phyloP scores from a whole-genome alignment of 2,329 filamentous ascomycete species.

The Mycosphaerelloides madeirae region DNA sequence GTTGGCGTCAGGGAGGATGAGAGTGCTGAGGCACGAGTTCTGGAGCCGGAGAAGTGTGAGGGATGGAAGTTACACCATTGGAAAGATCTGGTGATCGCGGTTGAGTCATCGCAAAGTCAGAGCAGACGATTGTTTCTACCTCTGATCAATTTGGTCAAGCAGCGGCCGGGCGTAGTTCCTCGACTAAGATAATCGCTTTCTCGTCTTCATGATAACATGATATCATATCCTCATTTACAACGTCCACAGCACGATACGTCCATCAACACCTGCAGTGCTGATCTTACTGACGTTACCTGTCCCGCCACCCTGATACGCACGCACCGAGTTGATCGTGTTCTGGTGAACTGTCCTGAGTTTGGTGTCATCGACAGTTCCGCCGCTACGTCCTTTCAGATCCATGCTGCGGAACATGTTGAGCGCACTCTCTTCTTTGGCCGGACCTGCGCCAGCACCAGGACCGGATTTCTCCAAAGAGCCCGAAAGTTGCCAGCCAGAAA shows the following conservation, averaged over 20 bases:
- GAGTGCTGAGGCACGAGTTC: slow-evolving; percentile 43
- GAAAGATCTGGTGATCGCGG: slow-evolving; percentile 38
- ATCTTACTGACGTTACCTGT: slow-evolving; percentile 60
- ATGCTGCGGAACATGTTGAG: slow-evolving; percentile 98
- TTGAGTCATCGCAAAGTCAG: slow-evolving; percentile 21
- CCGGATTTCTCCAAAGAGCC: slow-evolving; percentile 70
- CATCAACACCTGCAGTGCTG: slow-evolving; percentile 57
- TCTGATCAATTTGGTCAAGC: slow-evolving; percentile 42
- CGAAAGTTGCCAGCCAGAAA: slow-evolving; percentile 75
- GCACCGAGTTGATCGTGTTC: slow-evolving; percentile 85
- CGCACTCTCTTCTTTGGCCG: slow-evolving; percentile 78
- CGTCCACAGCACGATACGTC: slow-evolving; percentile 45
- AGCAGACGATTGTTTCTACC: slow-evolving; percentile 42
- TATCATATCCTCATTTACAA: slow-evolving; percentile 29
- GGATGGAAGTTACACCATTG: slow-evolving; percentile 52
- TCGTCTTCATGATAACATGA: neutral
- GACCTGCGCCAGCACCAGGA: slow-evolving; percentile 24
- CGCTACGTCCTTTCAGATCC: slow-evolving; percentile 87
- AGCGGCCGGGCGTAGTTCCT: slow-evolving; percentile 30
- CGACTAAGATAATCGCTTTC: neutral
- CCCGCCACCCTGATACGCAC: slow-evolving; percentile 65
- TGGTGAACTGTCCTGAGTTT: slow-evolving; percentile 94
- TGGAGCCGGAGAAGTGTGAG: slow-evolving; percentile 53
- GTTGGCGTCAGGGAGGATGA: slow-evolving; percentile 48
- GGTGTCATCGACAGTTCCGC: slow-evolving; percentile 70